Evolutionary conservation across 345 rosid species (phyloP).

Genomic region (Syzygium jambos): DNA sequence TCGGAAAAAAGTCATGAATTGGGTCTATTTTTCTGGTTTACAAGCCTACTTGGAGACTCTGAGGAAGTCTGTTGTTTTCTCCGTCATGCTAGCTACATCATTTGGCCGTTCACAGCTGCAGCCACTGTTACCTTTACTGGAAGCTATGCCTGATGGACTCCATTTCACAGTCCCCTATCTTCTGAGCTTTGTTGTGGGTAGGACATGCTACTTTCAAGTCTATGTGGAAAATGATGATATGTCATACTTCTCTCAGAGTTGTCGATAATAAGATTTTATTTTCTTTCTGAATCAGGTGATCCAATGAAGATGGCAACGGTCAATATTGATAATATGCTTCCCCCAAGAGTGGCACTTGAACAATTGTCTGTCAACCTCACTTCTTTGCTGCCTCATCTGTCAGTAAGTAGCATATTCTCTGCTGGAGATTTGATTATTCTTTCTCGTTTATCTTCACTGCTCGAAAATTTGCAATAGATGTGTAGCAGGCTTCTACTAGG

Average conservation of each 20-base stretch:
- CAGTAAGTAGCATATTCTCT: constrained; percentile 33
- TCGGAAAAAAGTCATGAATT: not conserved
- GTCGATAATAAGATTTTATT: not conserved
- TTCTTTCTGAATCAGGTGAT: constrained; percentile 35
- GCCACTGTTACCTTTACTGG: constrained; percentile 27
- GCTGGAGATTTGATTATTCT: not conserved
- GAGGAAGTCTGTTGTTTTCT: not conserved
- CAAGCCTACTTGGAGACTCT: not conserved
- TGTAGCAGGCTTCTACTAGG: not conserved
- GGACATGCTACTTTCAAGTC: not conserved
- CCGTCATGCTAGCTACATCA: constrained; percentile 30
- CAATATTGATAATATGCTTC: constrained; percentile 44
- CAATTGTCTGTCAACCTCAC: constrained; percentile 46
- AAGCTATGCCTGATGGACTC: constrained; percentile 27
- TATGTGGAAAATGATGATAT: not conserved
- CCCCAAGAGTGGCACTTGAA: constrained; percentile 29
- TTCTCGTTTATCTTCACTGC: not conserved
- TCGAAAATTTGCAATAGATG: not conserved
- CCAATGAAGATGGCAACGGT: constrained; percentile 70
- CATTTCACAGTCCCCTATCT: constrained; percentile 25
- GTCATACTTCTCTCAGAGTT: not conserved
- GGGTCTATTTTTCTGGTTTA: not conserved
- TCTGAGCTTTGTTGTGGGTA: constrained; percentile 35
- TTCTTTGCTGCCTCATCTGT: constrained; percentile 50
- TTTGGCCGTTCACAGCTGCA: constrained; percentile 32